Evolutionary conservation across 2,329 filamentous ascomycete genomes (phyloP).

Genomic region (Xylariales sp.): DNA sequence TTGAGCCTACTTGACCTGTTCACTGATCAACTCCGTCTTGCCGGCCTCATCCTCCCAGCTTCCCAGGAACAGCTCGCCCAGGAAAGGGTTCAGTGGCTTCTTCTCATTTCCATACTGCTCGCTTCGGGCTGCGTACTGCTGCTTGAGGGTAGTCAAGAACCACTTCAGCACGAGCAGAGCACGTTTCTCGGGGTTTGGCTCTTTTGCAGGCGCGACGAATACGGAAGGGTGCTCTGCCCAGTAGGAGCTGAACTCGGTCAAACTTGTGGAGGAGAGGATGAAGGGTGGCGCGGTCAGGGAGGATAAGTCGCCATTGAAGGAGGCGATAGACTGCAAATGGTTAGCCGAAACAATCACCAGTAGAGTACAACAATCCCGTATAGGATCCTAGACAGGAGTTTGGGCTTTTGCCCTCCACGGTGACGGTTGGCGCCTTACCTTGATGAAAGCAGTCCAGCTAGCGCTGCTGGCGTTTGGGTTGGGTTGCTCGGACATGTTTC

Average conservation of each 20-base stretch:
- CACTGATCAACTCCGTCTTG: constrained; percentile 28
- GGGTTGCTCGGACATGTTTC: too few species aligned
- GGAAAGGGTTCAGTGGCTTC: constrained; percentile 48
- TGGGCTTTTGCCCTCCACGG: background rate
- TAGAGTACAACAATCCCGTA: constrained; percentile 4
- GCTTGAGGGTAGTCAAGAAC: constrained; percentile 41
- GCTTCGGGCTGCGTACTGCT: constrained; percentile 41
- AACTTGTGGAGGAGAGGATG: constrained; percentile 41
- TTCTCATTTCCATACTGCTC: constrained; percentile 43
- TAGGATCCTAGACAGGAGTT: background rate
- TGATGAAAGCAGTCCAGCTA: constrained; percentile 27
- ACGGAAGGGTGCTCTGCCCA: constrained; percentile 44
- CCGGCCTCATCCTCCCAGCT: constrained; percentile 20
- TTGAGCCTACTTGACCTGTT: constrained; percentile 40
- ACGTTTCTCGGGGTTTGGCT: constrained; percentile 35
- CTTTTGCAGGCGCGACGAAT: constrained; percentile 42
- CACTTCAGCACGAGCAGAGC: constrained; percentile 42
- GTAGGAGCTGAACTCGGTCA: constrained; percentile 46
- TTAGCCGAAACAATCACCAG: background rate
- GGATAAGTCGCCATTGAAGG: constrained; percentile 44
- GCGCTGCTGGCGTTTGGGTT: constrained; percentile 25
- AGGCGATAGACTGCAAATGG: constrained; percentile 23
- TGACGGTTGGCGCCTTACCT: constrained; percentile 20
- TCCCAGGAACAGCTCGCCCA: constrained; percentile 45
- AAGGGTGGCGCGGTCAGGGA: constrained; percentile 48